Evolutionary conservation across 257 asterid genomes (phyloP), one percentile per base, ranked within the genome.

Genomic region (Capsicum pubescens): DNA sequence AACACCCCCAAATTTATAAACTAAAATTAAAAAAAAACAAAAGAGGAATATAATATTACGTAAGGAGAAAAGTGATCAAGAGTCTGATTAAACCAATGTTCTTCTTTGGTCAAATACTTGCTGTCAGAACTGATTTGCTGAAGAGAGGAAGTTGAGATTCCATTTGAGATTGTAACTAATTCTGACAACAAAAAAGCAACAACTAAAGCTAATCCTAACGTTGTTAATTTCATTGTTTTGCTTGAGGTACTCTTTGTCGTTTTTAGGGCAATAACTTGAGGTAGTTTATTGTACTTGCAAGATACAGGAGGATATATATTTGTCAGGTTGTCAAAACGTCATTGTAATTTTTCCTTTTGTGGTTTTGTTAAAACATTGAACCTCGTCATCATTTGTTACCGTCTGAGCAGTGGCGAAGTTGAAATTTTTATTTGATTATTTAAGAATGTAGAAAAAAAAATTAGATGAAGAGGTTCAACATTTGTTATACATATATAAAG

Each of bases 21-120:
- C 32, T 26, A 26, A 1, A 26, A 26, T 26, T 1, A 26, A 12
- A 57, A 50, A 14, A 57, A 35, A 46, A 7, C 15, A 14, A 26
- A 68, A n/a, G 57, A 32, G 71, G 54, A 0, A 7, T 6, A 54
- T 42, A 19, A 42, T n/a, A 39, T 90, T 87, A 93, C 99, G 55
- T 90, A 93, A 61, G 99, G 99, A 85, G 98, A 97, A 91, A 97
- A 95, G 87, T 95, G 99, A 86, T 97, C 97, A 67, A 97, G 90
- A 17, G 93, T 93, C 85, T 95, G 99, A 88, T 90, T 90, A 84
- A 97, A 84, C 99, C 99, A 95, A 58, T 84, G 89, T 68, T 84
- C 94, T 63, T 93, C 89, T 8, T 21, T 89, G 74, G 98, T 93
- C 89, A 97, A 89, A 58, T 88, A 93, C 17, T 87, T 87, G 87